Evolutionary conservation across 2,329 filamentous ascomycete genomes (phyloP), one percentile per base, ranked within the genome.

Genomic region (Plenodomus biglobosus): DNA sequence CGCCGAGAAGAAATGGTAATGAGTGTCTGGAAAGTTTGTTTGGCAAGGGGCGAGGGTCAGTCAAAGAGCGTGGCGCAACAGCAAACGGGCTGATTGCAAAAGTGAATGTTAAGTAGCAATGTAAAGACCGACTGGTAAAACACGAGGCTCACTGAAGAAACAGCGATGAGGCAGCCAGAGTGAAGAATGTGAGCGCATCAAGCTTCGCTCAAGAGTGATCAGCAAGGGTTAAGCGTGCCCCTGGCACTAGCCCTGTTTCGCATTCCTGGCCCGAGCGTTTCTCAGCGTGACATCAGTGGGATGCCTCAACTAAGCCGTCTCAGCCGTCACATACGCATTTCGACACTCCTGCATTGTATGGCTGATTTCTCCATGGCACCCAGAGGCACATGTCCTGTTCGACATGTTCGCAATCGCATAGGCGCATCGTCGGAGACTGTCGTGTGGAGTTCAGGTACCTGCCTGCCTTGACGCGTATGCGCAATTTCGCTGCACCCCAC

Each of bases 51-150:
- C 40, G 37, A 39, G 19, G 38, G 35, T 20, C 41, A 30, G 48
- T 32, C 48, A 65, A 62, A 30, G 64, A 62, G 58, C 41, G 59
- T 55, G 55, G 52, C 46, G 59, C 59, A 56, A 55, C 47, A 59
- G 59, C 57, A 56, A 61, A 60, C 30, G 48, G 18, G 50, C 58
- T 58, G 56, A 38, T 43, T 51, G 50, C 47, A 50, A 56, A 53
- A 52, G 40, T 39, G 40, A 32, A 34, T 49, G 58, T 60, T 58
- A 64, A 61, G 38, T 40, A 50, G 48, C 47, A 47, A 59, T 50
- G 47, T 60, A 65, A 59, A 58, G 65, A 68, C 52, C 48, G 65
- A 64, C 59, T 56, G 51, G 55, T 62, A 56, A 64, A 66, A 66
- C 53, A 55, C 52, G 58, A 61, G 59, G 50, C 50, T 40, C 56